These are phyloP conservation scores for Phaffia rhodozyma DNA, from an alignment of 1,284 basidiomycete genomes.

Conservation along the genomic window DNA sequence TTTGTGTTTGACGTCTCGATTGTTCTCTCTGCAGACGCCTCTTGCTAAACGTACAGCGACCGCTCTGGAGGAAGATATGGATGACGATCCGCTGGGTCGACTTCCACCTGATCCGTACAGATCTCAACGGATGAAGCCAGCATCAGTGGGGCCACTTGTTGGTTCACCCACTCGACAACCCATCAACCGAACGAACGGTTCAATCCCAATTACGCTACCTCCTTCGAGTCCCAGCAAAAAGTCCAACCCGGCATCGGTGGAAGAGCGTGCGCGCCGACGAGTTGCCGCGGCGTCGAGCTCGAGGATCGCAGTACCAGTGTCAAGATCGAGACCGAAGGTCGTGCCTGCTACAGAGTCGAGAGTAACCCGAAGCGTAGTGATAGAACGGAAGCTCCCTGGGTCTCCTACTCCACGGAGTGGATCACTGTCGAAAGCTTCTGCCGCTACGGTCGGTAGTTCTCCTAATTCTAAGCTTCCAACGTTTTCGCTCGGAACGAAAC, in stretches of 20 bases:
- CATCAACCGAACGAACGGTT: no score
- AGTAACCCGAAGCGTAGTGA: neutral
- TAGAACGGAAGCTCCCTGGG: neutral
- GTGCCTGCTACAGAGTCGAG: neutral
- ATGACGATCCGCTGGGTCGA: constrained; percentile 29
- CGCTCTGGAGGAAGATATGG: constrained; percentile 43
- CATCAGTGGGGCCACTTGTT: neutral
- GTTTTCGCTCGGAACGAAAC: neutral
- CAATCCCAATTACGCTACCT: neutral
- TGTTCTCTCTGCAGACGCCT: constrained; percentile 17
- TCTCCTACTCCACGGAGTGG: neutral
- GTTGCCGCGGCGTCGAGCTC: neutral
- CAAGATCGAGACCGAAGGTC: neutral
- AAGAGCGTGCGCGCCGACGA: neutral
- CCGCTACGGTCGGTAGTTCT: neutral
- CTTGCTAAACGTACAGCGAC: constrained; percentile 24
- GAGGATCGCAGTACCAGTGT: neutral
- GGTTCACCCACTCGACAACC: neutral
- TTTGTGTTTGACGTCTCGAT: neutral
- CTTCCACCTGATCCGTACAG: neutral
- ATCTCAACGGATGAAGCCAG: constrained; percentile 9
- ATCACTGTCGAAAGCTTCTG: neutral
- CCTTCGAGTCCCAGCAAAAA: constrained; percentile 4
- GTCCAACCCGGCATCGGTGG: neutral
- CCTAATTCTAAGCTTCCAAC: neutral